Percentiles rank a stretch among this genome's conserved stretches.
These are phyloP conservation scores for Phytophthora lateralis DNA, from an alignment of 352 stramenopile species.

Conservation along the genomic window DNA sequence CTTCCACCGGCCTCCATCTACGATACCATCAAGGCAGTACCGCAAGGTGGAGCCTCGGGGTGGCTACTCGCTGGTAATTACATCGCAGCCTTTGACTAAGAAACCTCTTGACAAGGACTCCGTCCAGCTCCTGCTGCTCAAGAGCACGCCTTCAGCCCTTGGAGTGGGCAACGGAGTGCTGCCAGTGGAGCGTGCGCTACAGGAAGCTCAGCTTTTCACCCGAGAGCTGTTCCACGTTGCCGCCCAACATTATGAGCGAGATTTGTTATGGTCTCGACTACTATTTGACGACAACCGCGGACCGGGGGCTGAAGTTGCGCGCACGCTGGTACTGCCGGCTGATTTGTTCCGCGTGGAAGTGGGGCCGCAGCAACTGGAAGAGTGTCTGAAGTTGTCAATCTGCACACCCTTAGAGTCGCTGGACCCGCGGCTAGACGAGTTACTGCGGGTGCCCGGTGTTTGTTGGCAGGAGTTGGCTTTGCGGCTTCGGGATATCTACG, in stretches of 20 bases:
- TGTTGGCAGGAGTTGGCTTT: slow-evolving; percentile 82
- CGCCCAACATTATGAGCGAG: slow-evolving; percentile 82
- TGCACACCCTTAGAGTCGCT: slow-evolving; percentile 80
- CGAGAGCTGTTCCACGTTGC: slow-evolving; percentile 82
- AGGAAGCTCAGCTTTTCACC: slow-evolving; percentile 78
- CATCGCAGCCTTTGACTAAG: slow-evolving; percentile 58
- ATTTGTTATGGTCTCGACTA: slow-evolving; percentile 85
- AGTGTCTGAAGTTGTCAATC: slow-evolving; percentile 81
- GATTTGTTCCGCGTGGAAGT: slow-evolving; percentile 79
- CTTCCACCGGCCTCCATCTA: slow-evolving; percentile 61
- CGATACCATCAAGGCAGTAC: slow-evolving; percentile 30
- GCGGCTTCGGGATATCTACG: slow-evolving; percentile 78
- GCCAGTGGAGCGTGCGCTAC: slow-evolving; percentile 63
- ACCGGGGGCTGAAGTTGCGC: slow-evolving; percentile 55
- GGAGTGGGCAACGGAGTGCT: slow-evolving; percentile 61
- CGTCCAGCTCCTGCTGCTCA: slow-evolving; percentile 74
- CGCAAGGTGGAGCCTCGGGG: slow-evolving; percentile 25
- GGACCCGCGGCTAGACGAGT: slow-evolving; percentile 73
- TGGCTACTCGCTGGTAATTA: slow-evolving; percentile 83
- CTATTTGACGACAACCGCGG: slow-evolving; percentile 71
- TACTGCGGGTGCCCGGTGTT: slow-evolving; percentile 69
- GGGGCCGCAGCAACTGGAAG: slow-evolving; percentile 80
- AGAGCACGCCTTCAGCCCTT: slow-evolving; percentile 43
- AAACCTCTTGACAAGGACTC: slow-evolving; percentile 67
- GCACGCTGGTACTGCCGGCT: slow-evolving; percentile 51